These are phyloP conservation scores for Didymella lethalis DNA, from an alignment of 2,329 filamentous ascomycete genomes.

Conservation along the genomic window DNA sequence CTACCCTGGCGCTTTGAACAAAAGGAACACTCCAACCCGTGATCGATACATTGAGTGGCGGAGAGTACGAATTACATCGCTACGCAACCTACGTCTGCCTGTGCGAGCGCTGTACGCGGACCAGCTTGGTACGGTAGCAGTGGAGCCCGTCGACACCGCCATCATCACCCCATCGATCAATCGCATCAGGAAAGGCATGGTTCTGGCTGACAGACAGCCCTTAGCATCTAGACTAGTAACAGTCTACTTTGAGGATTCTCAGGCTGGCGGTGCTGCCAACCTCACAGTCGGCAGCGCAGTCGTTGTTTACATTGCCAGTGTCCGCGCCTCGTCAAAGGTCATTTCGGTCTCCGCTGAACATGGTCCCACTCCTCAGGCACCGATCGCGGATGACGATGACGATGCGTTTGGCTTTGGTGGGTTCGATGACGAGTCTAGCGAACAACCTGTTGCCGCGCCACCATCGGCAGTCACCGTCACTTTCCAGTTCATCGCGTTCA, in stretches of 20 bases:
- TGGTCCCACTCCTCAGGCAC: constrained; percentile 9
- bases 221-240: constrained; percentile 60
- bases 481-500: constrained; percentile 72
- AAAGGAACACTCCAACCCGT: constrained; percentile 22
- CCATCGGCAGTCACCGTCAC: constrained; percentile 61
- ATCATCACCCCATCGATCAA: constrained; percentile 43
- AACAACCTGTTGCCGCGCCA: background rate
- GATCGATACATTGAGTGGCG: constrained; percentile 69
- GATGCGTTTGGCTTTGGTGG: constrained; percentile 66
- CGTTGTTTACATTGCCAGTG: constrained; percentile 86
- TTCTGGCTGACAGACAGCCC: constrained; percentile 69
- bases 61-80: constrained; percentile 79
- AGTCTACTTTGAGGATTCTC: constrained; percentile 68
- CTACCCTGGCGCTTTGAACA: constrained; percentile 57
- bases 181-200: constrained; percentile 78
- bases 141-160: constrained; percentile 59
- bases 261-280: constrained; percentile 64
- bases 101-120: constrained; percentile 77
- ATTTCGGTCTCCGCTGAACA: constrained; percentile 55
- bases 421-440: constrained; percentile 53
- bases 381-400: constrained; percentile 35
- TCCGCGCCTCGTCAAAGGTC: constrained; percentile 81
- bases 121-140: constrained; percentile 88
- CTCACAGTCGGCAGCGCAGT: constrained; percentile 74
- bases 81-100: constrained; percentile 85